Conservation (phyloP, 306 rosid genomes). For the Fagus sylvatica region DNA sequence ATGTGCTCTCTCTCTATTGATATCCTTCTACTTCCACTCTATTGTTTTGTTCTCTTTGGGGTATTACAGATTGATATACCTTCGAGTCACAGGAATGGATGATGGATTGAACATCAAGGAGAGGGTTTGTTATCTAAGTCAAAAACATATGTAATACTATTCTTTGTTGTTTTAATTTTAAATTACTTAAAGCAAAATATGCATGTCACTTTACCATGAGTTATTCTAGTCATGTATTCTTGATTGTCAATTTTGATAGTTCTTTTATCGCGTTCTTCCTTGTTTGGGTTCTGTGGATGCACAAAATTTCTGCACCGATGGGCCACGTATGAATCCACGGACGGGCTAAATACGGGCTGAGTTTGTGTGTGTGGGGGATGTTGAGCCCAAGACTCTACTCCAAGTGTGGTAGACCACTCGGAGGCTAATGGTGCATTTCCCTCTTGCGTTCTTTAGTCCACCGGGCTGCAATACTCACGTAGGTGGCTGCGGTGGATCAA, state of each 20-base stretch:
- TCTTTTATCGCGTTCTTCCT: neutral
- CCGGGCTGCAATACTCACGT: too few relatives aligned
- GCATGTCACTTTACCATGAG: neutral
- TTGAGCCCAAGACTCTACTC: too few relatives aligned
- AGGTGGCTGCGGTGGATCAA: too few relatives aligned
- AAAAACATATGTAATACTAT: conserved; percentile 23
- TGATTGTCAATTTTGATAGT: neutral
- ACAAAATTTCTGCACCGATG: too few relatives aligned
- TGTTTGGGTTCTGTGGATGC: neutral
- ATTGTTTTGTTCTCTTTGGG: conserved; percentile 8
- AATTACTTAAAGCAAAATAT: neutral
- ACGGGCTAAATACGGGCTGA: too few relatives aligned
- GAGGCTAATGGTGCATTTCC: too few relatives aligned
- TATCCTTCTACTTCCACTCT: conserved; percentile 15
- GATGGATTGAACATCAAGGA: conserved; percentile 85
- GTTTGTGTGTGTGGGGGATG: too few relatives aligned
- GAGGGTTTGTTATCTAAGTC: conserved; percentile 83
- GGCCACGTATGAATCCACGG: too few relatives aligned
- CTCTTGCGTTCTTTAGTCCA: too few relatives aligned
- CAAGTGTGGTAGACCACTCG: too few relatives aligned
- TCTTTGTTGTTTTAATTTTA: neutral
- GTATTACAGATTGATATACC: conserved; percentile 79
- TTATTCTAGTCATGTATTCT: neutral
- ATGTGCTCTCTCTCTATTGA: conserved; percentile 5
- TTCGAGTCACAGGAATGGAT: conserved; percentile 91